A percentile compares a stretch with the other conserved stretches of the same genome.
These are phyloP conservation scores for Plasmodium adleri DNA, from an alignment of 169 alveolate genomes.

Conservation along the genomic window DNA sequence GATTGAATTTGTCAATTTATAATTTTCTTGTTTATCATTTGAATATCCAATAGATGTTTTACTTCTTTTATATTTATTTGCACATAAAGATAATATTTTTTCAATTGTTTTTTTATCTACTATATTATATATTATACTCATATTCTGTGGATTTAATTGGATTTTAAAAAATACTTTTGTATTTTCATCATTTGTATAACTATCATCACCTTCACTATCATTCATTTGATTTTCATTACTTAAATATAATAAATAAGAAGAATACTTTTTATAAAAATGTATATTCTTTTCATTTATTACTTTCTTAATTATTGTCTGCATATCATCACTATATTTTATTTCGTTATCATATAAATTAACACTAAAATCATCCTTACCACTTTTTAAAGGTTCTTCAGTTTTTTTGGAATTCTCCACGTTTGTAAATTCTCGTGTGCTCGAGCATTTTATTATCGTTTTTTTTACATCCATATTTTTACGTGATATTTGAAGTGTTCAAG, in stretches of 20 bases:
- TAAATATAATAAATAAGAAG: conserved; percentile 45
- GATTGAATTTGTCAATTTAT: conserved; percentile 35
- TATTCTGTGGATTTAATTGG: conserved; percentile 29
- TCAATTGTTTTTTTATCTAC: conserved; percentile 34
- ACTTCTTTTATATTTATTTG: conserved; percentile 66
- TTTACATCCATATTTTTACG: too few relatives aligned
- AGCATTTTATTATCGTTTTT: too few relatives aligned
- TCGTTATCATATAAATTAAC: conserved; percentile 50
- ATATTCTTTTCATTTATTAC: conserved; percentile 57
- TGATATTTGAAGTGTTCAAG: too few relatives aligned
- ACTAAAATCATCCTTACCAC: conserved; percentile 27
- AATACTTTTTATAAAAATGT: conserved; percentile 54
- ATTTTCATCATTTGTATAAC: conserved; percentile 28
- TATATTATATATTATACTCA: conserved; percentile 58
- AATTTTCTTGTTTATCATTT: conserved; percentile 67
- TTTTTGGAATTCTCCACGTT: neutral
- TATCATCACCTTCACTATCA: conserved; percentile 5
- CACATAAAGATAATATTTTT: conserved; percentile 53
- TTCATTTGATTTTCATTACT: conserved; percentile 30
- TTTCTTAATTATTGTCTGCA: conserved; percentile 37
- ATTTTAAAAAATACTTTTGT: conserved; percentile 64
- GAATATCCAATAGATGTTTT: conserved; percentile 63
- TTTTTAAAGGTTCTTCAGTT: neutral
- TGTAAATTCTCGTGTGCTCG: too few relatives aligned
- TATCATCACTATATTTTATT: conserved; percentile 51